A percentile compares a stretch with the other conserved stretches of the same genome.
phyloP scores from a whole-genome alignment of 2,329 filamentous ascomycete genomes.

The Byssoonygena ceratinophila region DNA sequence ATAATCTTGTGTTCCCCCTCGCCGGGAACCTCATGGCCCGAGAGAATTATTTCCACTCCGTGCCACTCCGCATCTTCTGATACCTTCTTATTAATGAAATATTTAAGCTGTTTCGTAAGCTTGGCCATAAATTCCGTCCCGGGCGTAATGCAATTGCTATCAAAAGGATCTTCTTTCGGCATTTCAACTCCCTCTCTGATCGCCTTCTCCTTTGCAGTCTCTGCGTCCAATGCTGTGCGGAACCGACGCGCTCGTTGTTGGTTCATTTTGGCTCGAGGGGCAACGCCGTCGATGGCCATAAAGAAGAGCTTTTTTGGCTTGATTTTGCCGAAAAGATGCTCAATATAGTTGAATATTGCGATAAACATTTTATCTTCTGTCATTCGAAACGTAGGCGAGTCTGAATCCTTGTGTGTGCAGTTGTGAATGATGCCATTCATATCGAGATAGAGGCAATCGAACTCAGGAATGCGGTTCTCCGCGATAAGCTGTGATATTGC shows the following conservation, averaged over 20 bases:
- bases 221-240: slow-evolving; percentile 81
- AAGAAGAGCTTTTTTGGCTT: slow-evolving; percentile 98
- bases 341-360: slow-evolving; percentile 98
- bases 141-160: slow-evolving; percentile 98
- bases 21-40: slow-evolving; percentile 92
- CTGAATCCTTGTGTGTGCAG: slow-evolving; percentile 93
- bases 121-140: slow-evolving; percentile 97
- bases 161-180: slow-evolving; percentile 89
- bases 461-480: slow-evolving; percentile 97
- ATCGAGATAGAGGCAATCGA: slow-evolving; percentile 77
- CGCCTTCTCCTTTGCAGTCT: slow-evolving; percentile 84
- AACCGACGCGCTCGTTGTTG: slow-evolving; percentile 94
- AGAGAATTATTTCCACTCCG: slow-evolving; percentile 87
- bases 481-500: slow-evolving; percentile 97
- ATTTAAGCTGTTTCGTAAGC: slow-evolving; percentile 84
- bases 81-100: slow-evolving; percentile 98
- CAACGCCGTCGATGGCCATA: slow-evolving; percentile 98
- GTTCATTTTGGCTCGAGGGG: slow-evolving; percentile 98
- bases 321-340: slow-evolving; percentile 96
- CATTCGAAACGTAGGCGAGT: slow-evolving; percentile 82
- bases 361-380: slow-evolving; percentile 99
- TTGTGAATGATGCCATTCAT: slow-evolving; percentile 99
- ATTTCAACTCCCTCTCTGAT: slow-evolving; percentile 79
- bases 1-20: slow-evolving; percentile 99
- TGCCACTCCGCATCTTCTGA: slow-evolving; percentile 97